phyloP scores from a whole-genome alignment of 805 yeast genomes.

The Teunomyces barrocoloradensis region DNA sequence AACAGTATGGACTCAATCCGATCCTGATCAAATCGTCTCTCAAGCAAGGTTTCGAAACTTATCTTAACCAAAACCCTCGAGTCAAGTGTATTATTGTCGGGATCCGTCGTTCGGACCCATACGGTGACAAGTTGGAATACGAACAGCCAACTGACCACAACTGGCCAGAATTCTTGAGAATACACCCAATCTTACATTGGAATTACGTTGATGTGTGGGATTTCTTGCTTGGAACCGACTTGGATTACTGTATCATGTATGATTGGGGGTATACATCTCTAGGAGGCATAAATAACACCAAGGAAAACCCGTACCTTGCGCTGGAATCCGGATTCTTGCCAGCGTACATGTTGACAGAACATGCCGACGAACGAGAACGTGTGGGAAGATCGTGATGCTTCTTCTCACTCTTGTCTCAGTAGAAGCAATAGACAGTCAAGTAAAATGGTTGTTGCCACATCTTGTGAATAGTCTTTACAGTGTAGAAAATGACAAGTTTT shows the following conservation, averaged over 20 bases:
- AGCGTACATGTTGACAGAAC: conserved; percentile 59
- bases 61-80: conserved; percentile 48
- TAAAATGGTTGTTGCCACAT: not conserved
- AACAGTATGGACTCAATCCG: conserved; percentile 53
- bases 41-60: conserved; percentile 68
- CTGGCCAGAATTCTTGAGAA: conserved; percentile 85
- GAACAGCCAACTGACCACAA: conserved; percentile 80
- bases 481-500: not conserved
- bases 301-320: conserved; percentile 59
- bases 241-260: conserved; percentile 73
- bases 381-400: conserved; percentile 25
- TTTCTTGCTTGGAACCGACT: conserved; percentile 57
- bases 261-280: conserved; percentile 85
- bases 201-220: conserved; percentile 81
- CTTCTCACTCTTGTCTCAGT: too few relatives aligned
- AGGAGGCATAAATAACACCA: conserved; percentile 74
- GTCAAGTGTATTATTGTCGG: conserved; percentile 84
- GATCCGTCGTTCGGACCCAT: conserved; percentile 84
- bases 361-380: conserved; percentile 56
- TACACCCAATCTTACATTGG: conserved; percentile 92
- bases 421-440: too few relatives aligned
- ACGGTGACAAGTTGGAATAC: conserved; percentile 54
- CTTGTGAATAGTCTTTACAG: conserved; percentile 1
- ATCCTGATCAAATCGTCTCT: conserved; percentile 46
- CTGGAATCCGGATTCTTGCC: conserved; percentile 38